Conservation (phyloP, 352 stramenopile species). For the Pseudoperonospora humuli region DNA sequence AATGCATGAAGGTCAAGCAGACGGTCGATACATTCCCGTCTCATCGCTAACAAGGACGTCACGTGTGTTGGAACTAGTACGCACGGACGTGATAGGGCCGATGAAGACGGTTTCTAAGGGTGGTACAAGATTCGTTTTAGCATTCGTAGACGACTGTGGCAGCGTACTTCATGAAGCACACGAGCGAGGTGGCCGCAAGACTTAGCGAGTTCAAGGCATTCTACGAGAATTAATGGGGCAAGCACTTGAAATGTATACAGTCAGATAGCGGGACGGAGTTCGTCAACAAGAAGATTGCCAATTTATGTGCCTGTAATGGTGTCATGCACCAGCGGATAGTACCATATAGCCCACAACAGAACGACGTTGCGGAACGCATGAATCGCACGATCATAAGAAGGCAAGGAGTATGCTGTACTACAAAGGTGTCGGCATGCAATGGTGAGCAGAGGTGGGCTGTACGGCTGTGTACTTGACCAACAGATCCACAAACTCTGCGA, state of each 20-base stretch:
- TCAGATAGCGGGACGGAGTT: constrained; percentile 24
- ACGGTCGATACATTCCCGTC: neutral
- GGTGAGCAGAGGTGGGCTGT: neutral
- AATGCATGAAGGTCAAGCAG: neutral
- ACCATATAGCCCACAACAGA: neutral
- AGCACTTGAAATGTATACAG: constrained; percentile 4
- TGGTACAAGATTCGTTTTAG: neutral
- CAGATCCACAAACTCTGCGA: neutral
- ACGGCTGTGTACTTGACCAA: neutral
- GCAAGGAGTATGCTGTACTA: neutral
- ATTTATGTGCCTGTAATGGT: neutral
- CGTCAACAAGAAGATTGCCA: constrained; percentile 7
- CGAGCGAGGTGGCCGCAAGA: neutral
- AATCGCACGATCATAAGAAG: neutral
- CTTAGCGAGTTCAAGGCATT: constrained; percentile 5
- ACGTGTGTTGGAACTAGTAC: neutral
- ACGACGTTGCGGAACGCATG: constrained; percentile 1
- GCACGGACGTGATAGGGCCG: neutral
- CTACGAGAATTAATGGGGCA: constrained; percentile 10
- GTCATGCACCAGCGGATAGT: constrained; percentile 5
- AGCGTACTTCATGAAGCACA: neutral
- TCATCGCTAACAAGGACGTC: neutral
- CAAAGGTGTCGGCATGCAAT: neutral
- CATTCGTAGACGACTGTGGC: neutral
- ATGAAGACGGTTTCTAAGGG: neutral